phyloP scores from a whole-genome alignment of 306 rosid species.

The Vicia faba region DNA sequence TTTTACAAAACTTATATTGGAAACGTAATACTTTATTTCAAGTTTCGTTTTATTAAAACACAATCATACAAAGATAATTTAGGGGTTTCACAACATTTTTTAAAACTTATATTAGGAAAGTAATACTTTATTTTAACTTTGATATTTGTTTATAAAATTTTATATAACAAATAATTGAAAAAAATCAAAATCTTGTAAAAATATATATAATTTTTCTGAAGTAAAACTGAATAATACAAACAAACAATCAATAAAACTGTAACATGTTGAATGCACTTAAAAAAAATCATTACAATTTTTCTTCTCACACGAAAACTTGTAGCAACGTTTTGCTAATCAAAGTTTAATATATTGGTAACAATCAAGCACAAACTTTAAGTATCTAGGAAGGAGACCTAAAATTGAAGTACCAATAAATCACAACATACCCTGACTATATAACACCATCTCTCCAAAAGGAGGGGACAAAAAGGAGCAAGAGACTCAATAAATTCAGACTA shows the following conservation, averaged over 20 bases:
- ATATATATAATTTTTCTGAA: not conserved
- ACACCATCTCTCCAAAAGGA: conserved; percentile 41
- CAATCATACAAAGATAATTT: no score
- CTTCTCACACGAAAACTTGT: conserved; percentile 5
- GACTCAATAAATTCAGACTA: conserved; percentile 37
- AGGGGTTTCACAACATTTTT: no score
- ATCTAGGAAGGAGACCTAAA: conserved; percentile 31
- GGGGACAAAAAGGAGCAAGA: conserved; percentile 1
- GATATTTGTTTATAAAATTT: no score
- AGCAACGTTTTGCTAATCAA: not conserved
- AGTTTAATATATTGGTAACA: conserved; percentile 18
- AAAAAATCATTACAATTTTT: not conserved
- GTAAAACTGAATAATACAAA: not conserved
- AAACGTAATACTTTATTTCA: no score
- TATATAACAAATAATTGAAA: no score
- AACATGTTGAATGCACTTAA: not conserved
- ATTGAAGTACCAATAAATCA: conserved; percentile 38
- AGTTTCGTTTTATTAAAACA: no score
- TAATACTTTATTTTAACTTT: no score
- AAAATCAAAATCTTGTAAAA: no score
- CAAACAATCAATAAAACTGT: not conserved
- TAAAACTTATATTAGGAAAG: no score
- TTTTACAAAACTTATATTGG: no score
- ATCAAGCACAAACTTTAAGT: conserved; percentile 33
- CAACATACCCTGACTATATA: conserved; percentile 45